Conservation (phyloP, 768 basidiomycete species). For the Lyophyllum decastes region DNA sequence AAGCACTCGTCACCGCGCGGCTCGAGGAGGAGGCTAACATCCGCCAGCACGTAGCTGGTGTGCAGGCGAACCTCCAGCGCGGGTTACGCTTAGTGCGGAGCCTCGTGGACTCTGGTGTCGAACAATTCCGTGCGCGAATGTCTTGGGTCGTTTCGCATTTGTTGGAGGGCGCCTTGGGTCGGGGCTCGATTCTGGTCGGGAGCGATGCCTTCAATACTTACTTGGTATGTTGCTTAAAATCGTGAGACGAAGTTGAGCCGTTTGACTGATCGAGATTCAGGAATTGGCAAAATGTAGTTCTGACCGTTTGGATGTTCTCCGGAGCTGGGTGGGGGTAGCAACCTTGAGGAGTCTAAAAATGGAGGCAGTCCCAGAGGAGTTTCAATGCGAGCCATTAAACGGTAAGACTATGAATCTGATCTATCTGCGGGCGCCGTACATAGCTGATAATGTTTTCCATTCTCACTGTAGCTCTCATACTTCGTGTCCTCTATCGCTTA, state of each 20-base stretch:
- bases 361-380: constrained; percentile 67
- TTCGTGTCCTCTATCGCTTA: constrained; percentile 85
- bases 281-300: constrained; percentile 72
- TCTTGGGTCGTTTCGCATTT: constrained; percentile 59
- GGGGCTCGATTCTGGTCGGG: constrained; percentile 65
- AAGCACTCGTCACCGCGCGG: constrained; percentile 81
- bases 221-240: constrained; percentile 48
- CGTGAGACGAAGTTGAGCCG: background rate
- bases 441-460: background rate
- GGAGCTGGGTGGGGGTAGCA: constrained; percentile 80
- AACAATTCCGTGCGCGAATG: constrained; percentile 58
- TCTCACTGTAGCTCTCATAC: constrained; percentile 57
- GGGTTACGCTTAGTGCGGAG: constrained; percentile 72
- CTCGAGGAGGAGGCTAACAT: constrained; percentile 76
- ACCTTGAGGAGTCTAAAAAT: constrained; percentile 75
- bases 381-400: constrained; percentile 70
- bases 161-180: constrained; percentile 63
- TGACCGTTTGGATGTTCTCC: constrained; percentile 66
- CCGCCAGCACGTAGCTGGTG: constrained; percentile 54
- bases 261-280: constrained; percentile 34
- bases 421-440: background rate
- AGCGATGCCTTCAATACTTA: constrained; percentile 71
- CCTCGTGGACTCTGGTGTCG: constrained; percentile 50
- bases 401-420: constrained; percentile 36
- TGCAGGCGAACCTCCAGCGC: constrained; percentile 59